Evolutionary conservation across 306 rosid genomes (phyloP).

Genomic region (Cucurbita argyrosperma): DNA sequence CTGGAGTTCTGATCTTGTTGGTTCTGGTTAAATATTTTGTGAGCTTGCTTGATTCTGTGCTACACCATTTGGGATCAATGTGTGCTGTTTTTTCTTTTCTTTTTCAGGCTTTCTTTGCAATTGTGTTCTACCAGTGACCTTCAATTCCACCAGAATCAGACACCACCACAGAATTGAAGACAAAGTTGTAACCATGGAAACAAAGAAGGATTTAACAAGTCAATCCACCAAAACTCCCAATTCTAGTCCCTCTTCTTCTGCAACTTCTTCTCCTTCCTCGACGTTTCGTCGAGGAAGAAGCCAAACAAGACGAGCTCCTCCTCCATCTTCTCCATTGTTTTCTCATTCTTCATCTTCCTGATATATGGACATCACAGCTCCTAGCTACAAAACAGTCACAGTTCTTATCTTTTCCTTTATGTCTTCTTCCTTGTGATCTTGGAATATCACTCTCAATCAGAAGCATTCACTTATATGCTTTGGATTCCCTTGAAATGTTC

Average conservation of each 20-base stretch:
- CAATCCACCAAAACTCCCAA: conserved; percentile 26
- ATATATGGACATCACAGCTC: background rate
- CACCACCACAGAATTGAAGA: conserved; percentile 68
- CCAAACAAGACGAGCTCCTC: conserved; percentile 56
- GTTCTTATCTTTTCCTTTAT: background rate
- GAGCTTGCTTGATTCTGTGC: background rate
- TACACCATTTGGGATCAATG: background rate
- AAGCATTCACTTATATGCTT: background rate
- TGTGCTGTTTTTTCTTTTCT: background rate
- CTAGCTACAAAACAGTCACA: background rate
- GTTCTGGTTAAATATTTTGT: background rate
- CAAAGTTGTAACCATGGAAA: conserved; percentile 30
- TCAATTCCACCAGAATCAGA: conserved; percentile 60
- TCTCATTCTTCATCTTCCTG: conserved; percentile 12
- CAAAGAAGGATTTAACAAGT: conserved; percentile 27
- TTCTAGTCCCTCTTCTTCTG: conserved; percentile 22
- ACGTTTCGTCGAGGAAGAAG: conserved; percentile 57
- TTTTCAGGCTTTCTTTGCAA: conserved; percentile 73
- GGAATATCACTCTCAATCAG: background rate
- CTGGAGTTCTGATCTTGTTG: background rate
- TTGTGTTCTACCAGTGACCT: conserved; percentile 73
- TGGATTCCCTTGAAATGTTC: background rate
- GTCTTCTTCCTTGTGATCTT: background rate
- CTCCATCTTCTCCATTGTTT: conserved; percentile 65
- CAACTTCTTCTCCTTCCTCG: conserved; percentile 29